A percentile compares a stretch with the other conserved stretches of the same genome.
Conservation (phyloP, 495 filamentous ascomycete species). For the Bathelium albidoporum region DNA sequence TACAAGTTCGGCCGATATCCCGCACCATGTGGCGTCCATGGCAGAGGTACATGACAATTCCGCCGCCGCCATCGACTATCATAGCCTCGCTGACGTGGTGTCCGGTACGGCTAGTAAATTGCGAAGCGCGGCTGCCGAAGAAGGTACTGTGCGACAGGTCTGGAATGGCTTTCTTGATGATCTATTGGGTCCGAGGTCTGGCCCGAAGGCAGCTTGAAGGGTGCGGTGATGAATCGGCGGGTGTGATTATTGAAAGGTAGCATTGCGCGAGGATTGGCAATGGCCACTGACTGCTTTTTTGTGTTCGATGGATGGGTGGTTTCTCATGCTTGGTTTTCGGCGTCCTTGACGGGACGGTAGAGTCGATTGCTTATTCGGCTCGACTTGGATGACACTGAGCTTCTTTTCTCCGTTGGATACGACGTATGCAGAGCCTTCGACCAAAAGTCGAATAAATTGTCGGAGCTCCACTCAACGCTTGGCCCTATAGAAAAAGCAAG, state of each 20-base stretch:
- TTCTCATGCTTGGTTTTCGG: background rate
- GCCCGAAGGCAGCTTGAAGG: background rate
- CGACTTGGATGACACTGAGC: background rate
- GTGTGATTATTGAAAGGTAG: background rate
- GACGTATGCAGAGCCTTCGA: background rate
- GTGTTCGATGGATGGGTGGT: background rate
- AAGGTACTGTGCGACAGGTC: conserved; percentile 32
- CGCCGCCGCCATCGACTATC: conserved; percentile 47
- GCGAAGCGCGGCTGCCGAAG: conserved; percentile 19
- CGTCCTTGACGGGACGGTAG: background rate
- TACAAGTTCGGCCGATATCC: conserved; percentile 42
- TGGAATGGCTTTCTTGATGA: conserved; percentile 52
- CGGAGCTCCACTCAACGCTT: too few relatives aligned
- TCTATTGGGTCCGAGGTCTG: conserved; percentile 34
- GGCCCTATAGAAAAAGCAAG: too few relatives aligned
- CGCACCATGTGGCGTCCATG: conserved; percentile 44
- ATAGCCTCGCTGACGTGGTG: conserved; percentile 42
- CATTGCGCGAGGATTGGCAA: background rate
- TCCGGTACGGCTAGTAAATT: conserved; percentile 28
- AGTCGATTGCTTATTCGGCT: too few relatives aligned
- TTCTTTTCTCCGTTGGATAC: background rate
- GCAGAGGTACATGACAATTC: conserved; percentile 50
- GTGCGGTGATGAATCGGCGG: background rate
- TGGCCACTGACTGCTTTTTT: background rate
- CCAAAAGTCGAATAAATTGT: background rate